Evolutionary conservation across 306 rosid species (phyloP).

Genomic region (Castanea sativa): DNA sequence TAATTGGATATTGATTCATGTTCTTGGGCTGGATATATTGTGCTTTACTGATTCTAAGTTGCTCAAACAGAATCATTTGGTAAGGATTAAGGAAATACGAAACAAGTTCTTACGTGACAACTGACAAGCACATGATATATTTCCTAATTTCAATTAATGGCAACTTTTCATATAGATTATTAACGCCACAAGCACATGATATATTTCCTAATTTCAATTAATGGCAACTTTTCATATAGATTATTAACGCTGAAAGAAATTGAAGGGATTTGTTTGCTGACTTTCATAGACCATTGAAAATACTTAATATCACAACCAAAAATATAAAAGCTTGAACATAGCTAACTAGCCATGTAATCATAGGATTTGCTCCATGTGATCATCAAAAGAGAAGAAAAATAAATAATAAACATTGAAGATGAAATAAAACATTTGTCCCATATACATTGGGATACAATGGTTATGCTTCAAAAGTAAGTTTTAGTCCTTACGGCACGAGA

Average conservation of each 20-base stretch:
- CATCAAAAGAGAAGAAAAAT: not conserved
- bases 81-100: not conserved
- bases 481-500: not conserved
- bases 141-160: not conserved
- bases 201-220: not conserved
- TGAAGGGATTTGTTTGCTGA: not conserved
- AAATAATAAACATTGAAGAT: not conserved
- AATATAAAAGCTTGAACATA: not conserved
- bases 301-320: not conserved
- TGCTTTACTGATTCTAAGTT: not conserved
- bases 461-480: not conserved
- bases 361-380: not conserved
- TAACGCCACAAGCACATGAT: not conserved
- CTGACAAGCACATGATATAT: not conserved
- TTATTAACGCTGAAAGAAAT: not conserved
- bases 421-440: not conserved
- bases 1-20: not conserved
- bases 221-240: not conserved
- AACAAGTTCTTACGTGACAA: not conserved
- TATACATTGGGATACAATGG: not conserved
- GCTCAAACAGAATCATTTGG: not conserved
- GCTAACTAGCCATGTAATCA: not conserved
- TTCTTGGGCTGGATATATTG: not conserved
- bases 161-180: not conserved
- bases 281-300: not conserved